Conservation (phyloP, 2,329 filamentous ascomycete species). For the Raffaelea deltoideospora region DNA sequence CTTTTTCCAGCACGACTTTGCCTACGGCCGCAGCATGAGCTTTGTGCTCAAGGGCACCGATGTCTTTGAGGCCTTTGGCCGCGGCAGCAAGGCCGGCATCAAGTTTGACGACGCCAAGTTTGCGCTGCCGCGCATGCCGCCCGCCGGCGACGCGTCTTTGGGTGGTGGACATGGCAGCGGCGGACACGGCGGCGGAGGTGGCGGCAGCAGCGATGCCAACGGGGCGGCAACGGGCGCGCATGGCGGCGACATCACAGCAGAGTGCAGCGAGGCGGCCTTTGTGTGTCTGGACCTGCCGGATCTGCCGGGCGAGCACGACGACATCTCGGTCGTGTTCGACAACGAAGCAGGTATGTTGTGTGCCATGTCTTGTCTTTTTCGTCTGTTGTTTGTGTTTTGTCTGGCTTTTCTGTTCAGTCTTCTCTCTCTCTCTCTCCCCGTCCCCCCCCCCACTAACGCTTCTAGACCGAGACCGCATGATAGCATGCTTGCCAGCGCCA, state of each 20-base stretch:
- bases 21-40: conserved; percentile 76
- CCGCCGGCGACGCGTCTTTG: conserved; percentile 25
- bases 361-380: neutral
- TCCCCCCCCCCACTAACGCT: neutral
- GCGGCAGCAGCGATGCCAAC: conserved; percentile 19
- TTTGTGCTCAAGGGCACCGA: conserved; percentile 77
- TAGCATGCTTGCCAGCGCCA: conserved; percentile 37
- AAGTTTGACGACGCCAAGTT: conserved; percentile 86
- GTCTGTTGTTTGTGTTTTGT: neutral
- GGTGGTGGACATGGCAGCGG: too few relatives aligned
- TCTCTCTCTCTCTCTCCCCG: neutral
- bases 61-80: conserved; percentile 55
- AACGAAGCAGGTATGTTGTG: conserved; percentile 51
- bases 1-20: conserved; percentile 82
- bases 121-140: conserved; percentile 51
- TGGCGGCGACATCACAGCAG: too few relatives aligned
- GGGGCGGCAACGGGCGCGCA: too few relatives aligned
- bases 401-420: neutral
- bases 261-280: conserved; percentile 44
- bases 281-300: conserved; percentile 78
- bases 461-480: conserved; percentile 38
- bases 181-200: conserved; percentile 3
- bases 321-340: conserved; percentile 77
- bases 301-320: conserved; percentile 83
- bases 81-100: conserved; percentile 55